These are phyloP conservation scores for Colletotrichum cordylinicola DNA, from an alignment of 2,329 filamentous ascomycete genomes.

Conservation along the genomic window DNA sequence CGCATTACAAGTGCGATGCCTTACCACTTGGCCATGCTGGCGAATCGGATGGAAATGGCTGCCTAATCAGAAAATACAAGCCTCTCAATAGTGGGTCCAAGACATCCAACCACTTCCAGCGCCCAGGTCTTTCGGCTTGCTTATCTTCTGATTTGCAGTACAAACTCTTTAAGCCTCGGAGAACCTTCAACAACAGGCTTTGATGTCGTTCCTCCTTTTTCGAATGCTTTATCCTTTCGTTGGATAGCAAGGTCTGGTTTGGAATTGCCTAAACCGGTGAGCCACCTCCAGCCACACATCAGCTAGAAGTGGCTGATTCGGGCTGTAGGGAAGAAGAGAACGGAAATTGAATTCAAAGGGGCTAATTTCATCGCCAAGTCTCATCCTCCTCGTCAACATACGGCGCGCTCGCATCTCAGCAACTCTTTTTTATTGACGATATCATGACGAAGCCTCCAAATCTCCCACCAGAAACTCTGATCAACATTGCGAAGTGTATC, in stretches of 20 bases:
- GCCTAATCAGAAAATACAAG: accelerated
- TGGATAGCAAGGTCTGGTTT: neutral
- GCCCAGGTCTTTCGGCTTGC: neutral
- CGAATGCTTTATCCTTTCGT: neutral
- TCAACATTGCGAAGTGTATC: neutral
- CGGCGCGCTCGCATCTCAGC: neutral
- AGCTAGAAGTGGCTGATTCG: neutral
- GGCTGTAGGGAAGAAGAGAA: neutral
- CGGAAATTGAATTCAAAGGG: neutral
- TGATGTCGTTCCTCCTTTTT: neutral
- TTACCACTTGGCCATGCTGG: conserved; percentile 38
- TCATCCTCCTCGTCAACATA: neutral
- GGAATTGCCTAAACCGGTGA: neutral
- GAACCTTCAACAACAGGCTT: neutral
- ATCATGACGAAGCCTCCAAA: neutral
- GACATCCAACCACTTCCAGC: neutral
- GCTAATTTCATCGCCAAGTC: neutral
- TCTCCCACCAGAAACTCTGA: neutral
- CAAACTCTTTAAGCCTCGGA: neutral
- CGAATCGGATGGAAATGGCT: neutral
- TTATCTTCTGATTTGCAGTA: neutral
- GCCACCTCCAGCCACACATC: neutral
- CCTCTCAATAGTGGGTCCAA: neutral
- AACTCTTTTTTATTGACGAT: neutral
- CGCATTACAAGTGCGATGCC: conserved; percentile 40